Base-by-base conservation (phyloP, 2,329 filamentous ascomycete species). In the Penicillium thymicola region DNA sequence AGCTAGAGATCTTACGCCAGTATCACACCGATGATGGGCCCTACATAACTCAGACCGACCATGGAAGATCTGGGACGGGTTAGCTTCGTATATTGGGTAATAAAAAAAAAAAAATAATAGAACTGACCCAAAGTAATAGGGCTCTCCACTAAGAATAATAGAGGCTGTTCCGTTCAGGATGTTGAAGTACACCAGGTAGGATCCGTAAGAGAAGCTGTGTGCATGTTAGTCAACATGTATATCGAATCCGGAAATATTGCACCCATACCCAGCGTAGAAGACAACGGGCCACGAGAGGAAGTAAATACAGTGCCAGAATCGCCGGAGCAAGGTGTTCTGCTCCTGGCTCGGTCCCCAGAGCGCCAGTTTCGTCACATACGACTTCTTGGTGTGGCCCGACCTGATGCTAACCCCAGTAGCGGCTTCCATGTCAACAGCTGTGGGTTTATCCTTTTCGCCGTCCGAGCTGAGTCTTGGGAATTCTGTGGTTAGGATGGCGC, bases 111-210 rank as follows among this genome's bases (percentile, higher is more conserved):
- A 7, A 13, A 5, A 40, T 14, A 41, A 27, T 7, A 11, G 3
- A 3, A 42, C 59, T 4, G 58, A 73, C 71, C 68, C 60, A 42
- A 76, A 76, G 50, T 73, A 71, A 47, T 76, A 76, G 0, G 74
- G 74, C 7, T 65, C 53, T 7, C 60, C 64, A 7, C 71, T 65
- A 3, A 76, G 60, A 48, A 76, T 71, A 6, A 75, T 66, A 0
- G 73, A 75, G 1, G 73, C 62, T 0, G 74, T 76, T 14, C 64
- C 74, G 32, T 76, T 76, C 21, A 76, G 52, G 28, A 76, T 72
- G 53, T 75, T 76, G 62, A 76, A 76, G 59, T 72, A 69, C 0
- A 75, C 67, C 16, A 76, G 65, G 34, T 75, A 74, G 4, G 72
- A 72, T 1, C 74, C 74, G 40, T 76, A 76, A 0, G 72, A 73